Conservation (phyloP, 129 eudicot genomes). For the Glebionis coronaria region DNA sequence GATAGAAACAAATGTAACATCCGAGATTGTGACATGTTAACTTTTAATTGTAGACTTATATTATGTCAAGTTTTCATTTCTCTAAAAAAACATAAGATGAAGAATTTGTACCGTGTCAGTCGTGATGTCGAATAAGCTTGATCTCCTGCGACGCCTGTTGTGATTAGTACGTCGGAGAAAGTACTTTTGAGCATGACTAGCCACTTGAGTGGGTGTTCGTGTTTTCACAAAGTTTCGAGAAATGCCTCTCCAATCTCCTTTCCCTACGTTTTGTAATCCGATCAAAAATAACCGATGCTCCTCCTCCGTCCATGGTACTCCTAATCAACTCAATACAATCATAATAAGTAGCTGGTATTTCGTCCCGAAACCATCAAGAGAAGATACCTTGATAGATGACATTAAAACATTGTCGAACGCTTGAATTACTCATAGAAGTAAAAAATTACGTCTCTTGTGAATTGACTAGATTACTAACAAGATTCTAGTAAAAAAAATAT, state of each 20-base stretch:
- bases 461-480: too few species aligned
- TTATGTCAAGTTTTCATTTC: too few species aligned
- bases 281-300: constrained; percentile 71
- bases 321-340: constrained; percentile 32
- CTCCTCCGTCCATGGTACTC: constrained; percentile 97
- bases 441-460: too few species aligned
- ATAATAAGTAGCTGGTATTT: background rate
- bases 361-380: too few species aligned
- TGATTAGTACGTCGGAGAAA: constrained; percentile 82
- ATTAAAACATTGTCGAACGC: too few species aligned
- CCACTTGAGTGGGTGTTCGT: constrained; percentile 96
- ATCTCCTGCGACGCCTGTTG: constrained; percentile 85
- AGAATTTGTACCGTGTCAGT: constrained; percentile 59
- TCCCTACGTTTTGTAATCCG: constrained; percentile 83
- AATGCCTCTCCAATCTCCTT: constrained; percentile 98
- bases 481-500: too few species aligned
- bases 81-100: background rate
- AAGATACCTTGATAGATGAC: too few species aligned
- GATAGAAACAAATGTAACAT: too few species aligned
- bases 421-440: too few species aligned
- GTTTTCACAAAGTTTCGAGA: constrained; percentile 88
- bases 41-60: too few species aligned
- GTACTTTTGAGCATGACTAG: constrained; percentile 96
- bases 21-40: too few species aligned
- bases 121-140: constrained; percentile 95